These are phyloP conservation scores for Cerrena zonata DNA, from an alignment of 1,284 basidiomycete species.

Conservation along the genomic window DNA sequence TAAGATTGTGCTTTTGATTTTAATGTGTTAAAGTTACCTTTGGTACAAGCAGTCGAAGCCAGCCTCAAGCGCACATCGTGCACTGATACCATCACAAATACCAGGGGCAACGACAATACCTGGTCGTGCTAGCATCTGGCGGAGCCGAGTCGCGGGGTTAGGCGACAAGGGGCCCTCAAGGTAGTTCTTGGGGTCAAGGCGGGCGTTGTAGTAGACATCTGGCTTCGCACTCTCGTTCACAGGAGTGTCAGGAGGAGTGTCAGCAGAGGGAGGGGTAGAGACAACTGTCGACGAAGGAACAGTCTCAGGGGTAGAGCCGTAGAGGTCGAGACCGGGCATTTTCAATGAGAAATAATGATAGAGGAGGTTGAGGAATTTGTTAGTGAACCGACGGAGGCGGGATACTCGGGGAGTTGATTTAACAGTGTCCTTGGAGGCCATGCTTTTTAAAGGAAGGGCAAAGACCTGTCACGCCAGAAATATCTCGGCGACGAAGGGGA, in stretches of 20 bases:
- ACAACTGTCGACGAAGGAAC: slow-evolving; percentile 14
- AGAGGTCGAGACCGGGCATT: slow-evolving; percentile 42
- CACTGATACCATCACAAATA: slow-evolving; percentile 78
- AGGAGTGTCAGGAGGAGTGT: slow-evolving; percentile 6
- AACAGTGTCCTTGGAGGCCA: background rate
- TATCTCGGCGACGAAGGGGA: background rate
- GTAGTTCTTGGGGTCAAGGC: slow-evolving; percentile 63
- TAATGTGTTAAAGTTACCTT: slow-evolving; percentile 30
- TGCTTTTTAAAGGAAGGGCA: background rate
- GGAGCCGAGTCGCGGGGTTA: slow-evolving; percentile 65
- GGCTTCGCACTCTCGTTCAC: slow-evolving; percentile 9
- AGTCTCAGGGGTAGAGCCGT: slow-evolving; percentile 22
- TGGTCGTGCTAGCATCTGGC: slow-evolving; percentile 70
- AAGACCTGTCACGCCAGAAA: background rate
- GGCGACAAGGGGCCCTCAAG: slow-evolving; percentile 61
- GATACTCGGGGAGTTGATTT: background rate
- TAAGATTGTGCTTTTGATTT: background rate
- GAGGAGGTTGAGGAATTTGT: slow-evolving; percentile 10
- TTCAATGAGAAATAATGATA: slow-evolving; percentile 11
- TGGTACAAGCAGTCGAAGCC: slow-evolving; percentile 75
- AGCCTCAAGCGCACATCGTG: slow-evolving; percentile 70
- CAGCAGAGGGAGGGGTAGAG: slow-evolving; percentile 11
- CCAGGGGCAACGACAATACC: slow-evolving; percentile 74
- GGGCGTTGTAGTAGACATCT: slow-evolving; percentile 47
- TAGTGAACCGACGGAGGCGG: slow-evolving; percentile 6